Base-by-base conservation (phyloP, 305 asterid species). In the Solanum hybrid region DNA sequence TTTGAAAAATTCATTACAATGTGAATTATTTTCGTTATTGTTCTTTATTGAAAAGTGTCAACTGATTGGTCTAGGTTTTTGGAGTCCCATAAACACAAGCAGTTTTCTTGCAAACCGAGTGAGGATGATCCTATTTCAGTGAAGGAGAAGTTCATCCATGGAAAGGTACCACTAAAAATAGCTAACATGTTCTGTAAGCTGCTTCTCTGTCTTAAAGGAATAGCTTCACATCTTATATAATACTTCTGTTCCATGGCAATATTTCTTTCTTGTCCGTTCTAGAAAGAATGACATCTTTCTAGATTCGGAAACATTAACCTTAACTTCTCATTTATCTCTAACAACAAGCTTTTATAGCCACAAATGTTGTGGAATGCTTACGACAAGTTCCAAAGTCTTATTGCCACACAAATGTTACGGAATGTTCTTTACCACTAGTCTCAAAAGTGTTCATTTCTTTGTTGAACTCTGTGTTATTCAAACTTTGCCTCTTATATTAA, bases 121-220 rank as follows among this genome's bases (percentile, higher is more conserved):
- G 94, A 91, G 86, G 92, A 78, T 86, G 98, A 96, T 93, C 99
- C 94, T 93, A 97, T 96, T 91, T 95, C 99, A 29, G 92, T 94
- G 40, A 97, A 96, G 94, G 99, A 97, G 94, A 96, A 95, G 92
- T 97, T 95, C 93, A 96, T 97, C 89, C 92, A 95, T 84, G 97
- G 96, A 86, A 97, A 97, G 98, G 99, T 97, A 95, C 87, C 92
- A 80, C 92, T 91, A 61, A 90, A 88, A 89, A 51, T 82, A 42
- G 87, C 61, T 31, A 84, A 29, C 74, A 29, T 84, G 74, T 84
- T 51, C 87, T 42, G 74, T 20, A 42, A 9, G 75, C 40, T 2
- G 20, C 14, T 83, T 83, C 40, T 29, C 40, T 29, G 24, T 46
- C 40, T 51, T 83, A 18, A 3, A 10, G 28, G 11, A 20, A 42